Percentiles rank a stretch among this genome's conserved stretches.
These are phyloP conservation scores for Lachancea mirantina DNA, from an alignment of 805 yeast species.

Conservation along the genomic window DNA sequence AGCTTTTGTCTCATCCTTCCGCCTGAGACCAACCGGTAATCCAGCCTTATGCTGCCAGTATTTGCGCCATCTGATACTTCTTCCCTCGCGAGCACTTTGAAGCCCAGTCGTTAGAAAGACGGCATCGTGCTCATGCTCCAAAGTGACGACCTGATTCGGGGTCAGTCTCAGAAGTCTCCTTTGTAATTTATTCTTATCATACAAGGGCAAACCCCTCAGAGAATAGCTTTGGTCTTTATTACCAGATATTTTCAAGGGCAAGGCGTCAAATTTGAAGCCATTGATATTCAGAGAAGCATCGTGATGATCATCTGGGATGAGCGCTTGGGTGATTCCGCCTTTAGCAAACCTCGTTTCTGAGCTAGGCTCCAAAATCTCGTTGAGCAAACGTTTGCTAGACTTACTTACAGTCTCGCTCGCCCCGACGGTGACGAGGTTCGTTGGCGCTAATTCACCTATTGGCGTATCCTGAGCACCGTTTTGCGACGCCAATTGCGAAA, in stretches of 20 bases:
- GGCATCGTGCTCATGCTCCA: slow-evolving; percentile 44
- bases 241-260: slow-evolving; percentile 22
- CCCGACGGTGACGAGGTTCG: background rate
- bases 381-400: slow-evolving; percentile 20
- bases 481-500: slow-evolving; percentile 26
- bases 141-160: slow-evolving; percentile 36
- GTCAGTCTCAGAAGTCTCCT: slow-evolving; percentile 29
- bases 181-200: slow-evolving; percentile 24
- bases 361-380: slow-evolving; percentile 16
- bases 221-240: slow-evolving; percentile 21
- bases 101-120: slow-evolving; percentile 40
- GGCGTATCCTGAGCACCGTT: slow-evolving; percentile 24
- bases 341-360: slow-evolving; percentile 12
- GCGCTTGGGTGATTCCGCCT: slow-evolving; percentile 5
- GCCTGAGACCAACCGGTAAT: slow-evolving; percentile 29
- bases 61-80: slow-evolving; percentile 42
- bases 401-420: slow-evolving; percentile 6
- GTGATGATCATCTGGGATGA: slow-evolving; percentile 1
- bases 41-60: slow-evolving; percentile 43
- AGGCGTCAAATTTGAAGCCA: slow-evolving; percentile 30
- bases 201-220: slow-evolving; percentile 39
- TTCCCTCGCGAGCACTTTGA: slow-evolving; percentile 35
- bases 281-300: slow-evolving; percentile 17
- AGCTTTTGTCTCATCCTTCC: slow-evolving; percentile 20
- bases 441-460: slow-evolving; percentile 15